Evolutionary conservation across 1,284 basidiomycete species (phyloP), one percentile per base, ranked within the genome.

Genomic region (Leucoagaricus sp.): DNA sequence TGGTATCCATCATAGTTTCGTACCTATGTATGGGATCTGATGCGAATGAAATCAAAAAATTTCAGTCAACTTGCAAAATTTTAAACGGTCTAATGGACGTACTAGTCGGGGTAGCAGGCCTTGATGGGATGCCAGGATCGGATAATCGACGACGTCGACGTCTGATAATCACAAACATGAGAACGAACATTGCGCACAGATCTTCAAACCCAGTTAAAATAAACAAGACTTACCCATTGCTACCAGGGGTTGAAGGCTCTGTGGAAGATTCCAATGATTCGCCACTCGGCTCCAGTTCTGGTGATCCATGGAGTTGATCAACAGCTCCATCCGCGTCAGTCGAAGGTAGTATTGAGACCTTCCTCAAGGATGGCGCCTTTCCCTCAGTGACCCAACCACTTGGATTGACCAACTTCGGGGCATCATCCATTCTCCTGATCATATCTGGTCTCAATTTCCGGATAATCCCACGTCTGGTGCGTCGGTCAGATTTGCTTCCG

Each of bases 371-470:
- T 42, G 69, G 60, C 8, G 69, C 56, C 19, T 69, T 64, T n/a
- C 73, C 75, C 60, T 82, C 80, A 47, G 76, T 82, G 40, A 87
- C 77, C 79, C 78, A 84, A 9, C 90, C 93, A 71, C 87, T 94
- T 1, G 91, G 91, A 68, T 96, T 87, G 44, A 97, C 81, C n/a
- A 85, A 79, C 60, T 87, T 89, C 1, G 92, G 91, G 0, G 86
- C 86, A 49, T 84, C 85, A 55, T 93, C 87, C 72, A 93, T 83
- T 36, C 93, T 78, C 40, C 87, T 84, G 64, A 96, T 95, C 94
- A 96, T 96, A 60, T 92, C 87, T 31, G 88, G 78, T 40, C 82
- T 75, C n/a, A 95, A 62, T 51, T 72, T 79, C 38, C 65, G 66
- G 34, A 67, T 55, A 23, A 55, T 46, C 6, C 55, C 42, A 17